Evolutionary conservation across 2,329 filamentous ascomycete species (phyloP).

Genomic region (Aureobasidium uvarum): DNA sequence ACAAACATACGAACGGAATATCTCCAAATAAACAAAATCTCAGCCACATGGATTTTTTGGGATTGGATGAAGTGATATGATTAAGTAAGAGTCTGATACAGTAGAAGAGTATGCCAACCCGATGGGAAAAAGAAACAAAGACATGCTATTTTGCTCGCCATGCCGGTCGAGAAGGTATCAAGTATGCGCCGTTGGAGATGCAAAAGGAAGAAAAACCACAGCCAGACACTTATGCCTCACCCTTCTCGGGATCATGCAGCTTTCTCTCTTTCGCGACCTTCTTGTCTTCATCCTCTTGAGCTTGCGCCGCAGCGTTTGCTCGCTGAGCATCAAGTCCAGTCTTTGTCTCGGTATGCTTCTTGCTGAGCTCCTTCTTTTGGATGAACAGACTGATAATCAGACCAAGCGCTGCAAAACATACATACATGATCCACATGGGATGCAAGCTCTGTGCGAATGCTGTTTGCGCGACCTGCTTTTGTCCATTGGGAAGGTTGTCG

Average conservation of each 20-base stretch:
- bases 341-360: constrained; percentile 50
- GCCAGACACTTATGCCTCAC: neutral
- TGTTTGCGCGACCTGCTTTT: constrained; percentile 45
- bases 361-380: constrained; percentile 43
- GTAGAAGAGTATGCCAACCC: neutral
- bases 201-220: neutral
- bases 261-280: constrained; percentile 25
- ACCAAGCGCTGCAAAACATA: constrained; percentile 43
- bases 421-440: constrained; percentile 53
- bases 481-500: constrained; percentile 49
- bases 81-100: neutral
- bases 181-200: neutral
- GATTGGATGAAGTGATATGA: neutral
- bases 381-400: constrained; percentile 44
- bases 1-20: neutral
- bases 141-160: constrained; percentile 8
- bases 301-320: constrained; percentile 38
- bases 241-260: constrained; percentile 21
- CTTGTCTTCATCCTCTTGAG: constrained; percentile 33
- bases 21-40: neutral
- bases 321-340: constrained; percentile 48
- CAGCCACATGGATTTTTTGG: neutral
- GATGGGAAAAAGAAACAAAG: neutral
- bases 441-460: constrained; percentile 47
- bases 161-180: neutral